phyloP scores from a whole-genome alignment of 2,329 filamentous ascomycete species.

The Fusarium abutilonis region DNA sequence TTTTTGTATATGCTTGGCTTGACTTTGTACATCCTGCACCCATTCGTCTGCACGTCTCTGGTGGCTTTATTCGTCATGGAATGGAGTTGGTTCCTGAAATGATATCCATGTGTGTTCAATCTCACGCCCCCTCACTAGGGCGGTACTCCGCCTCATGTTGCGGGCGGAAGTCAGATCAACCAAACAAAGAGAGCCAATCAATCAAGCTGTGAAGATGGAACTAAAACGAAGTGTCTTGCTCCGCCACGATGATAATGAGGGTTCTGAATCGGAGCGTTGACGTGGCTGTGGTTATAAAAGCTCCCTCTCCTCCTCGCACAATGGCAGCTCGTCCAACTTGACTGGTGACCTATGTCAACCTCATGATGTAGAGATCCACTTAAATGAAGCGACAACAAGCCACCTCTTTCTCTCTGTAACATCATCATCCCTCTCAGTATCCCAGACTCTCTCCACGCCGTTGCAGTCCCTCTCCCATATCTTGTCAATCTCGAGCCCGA shows the following conservation, averaged over 20 bases:
- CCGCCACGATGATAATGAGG: slow-evolving; percentile 20
- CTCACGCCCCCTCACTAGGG: slow-evolving; percentile 14
- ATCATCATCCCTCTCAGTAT: slow-evolving; percentile 70
- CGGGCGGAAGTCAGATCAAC: slow-evolving; percentile 15
- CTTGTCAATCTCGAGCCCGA: slow-evolving; percentile 68
- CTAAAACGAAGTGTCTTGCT: slow-evolving; percentile 15
- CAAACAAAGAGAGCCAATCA: slow-evolving; percentile 23
- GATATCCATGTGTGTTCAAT: neutral
- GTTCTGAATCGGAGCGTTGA: neutral
- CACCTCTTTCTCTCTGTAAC: slow-evolving; percentile 72
- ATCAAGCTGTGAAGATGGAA: neutral
- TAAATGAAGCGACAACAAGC: slow-evolving; percentile 70
- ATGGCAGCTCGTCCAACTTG: neutral
- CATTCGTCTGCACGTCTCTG: slow-evolving; percentile 16
- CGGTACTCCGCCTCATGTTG: slow-evolving; percentile 26
- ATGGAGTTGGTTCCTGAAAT: slow-evolving; percentile 17
- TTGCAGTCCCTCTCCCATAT: slow-evolving; percentile 77
- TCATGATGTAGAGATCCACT: slow-evolving; percentile 46
- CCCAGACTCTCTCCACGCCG: slow-evolving; percentile 70
- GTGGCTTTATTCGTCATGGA: slow-evolving; percentile 22
- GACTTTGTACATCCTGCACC: neutral
- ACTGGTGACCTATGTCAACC: neutral
- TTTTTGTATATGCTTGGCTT: slow-evolving; percentile 4
- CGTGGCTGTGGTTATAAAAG: slow-evolving; percentile 20
- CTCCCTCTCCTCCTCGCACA: neutral